phyloP scores from a whole-genome alignment of 306 rosid species.

The Corylus avellana region DNA sequence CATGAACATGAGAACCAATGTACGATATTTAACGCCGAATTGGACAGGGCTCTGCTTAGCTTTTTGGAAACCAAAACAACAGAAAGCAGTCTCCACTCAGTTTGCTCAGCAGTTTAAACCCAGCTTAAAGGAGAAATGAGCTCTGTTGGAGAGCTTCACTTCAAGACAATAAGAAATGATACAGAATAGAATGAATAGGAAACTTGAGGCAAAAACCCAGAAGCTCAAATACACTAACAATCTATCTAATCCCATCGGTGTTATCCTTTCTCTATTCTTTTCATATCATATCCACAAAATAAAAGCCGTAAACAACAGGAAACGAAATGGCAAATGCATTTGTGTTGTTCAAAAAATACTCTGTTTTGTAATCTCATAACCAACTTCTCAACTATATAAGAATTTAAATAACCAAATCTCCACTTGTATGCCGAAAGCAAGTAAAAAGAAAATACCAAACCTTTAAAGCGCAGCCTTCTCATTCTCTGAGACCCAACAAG shows the following conservation, averaged over 20 bases:
- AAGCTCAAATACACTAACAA: not conserved
- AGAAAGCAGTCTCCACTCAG: not conserved
- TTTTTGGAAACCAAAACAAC: not conserved
- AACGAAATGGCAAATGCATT: not conserved
- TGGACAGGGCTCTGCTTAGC: not conserved
- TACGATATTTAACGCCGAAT: not conserved
- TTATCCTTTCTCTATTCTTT: not conserved
- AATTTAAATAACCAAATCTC: not conserved
- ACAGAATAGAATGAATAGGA: not conserved
- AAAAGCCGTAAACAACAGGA: not conserved
- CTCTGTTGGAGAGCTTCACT: not conserved
- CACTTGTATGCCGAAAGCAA: not conserved
- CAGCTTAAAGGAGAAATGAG: not conserved
- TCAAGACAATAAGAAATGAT: not conserved
- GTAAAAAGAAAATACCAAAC: not conserved
- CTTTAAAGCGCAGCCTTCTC: slow-evolving; percentile 24
- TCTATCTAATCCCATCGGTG: not conserved
- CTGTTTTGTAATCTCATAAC: not conserved
- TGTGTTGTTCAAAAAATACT: not conserved
- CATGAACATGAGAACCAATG: not conserved
- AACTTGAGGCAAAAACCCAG: not conserved
- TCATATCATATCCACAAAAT: not conserved
- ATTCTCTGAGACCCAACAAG: slow-evolving; percentile 12
- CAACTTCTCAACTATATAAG: not conserved
- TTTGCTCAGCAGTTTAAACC: not conserved